Evolutionary conservation across 1,284 basidiomycete species (phyloP).

Genomic region (Ceratobasidium sp.): DNA sequence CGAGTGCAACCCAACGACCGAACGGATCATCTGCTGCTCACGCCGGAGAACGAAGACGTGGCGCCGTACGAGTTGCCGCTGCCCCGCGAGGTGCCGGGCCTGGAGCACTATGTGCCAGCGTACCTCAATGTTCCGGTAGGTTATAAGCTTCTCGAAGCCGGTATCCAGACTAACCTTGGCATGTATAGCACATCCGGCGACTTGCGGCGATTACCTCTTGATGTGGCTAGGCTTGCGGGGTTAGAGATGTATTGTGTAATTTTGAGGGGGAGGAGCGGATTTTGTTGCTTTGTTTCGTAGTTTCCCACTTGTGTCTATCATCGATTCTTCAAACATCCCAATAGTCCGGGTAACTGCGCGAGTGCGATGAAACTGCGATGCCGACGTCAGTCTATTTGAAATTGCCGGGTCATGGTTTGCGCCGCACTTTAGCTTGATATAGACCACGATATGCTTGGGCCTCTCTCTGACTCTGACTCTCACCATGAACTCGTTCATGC

Average conservation of each 20-base stretch:
- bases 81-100: conserved; percentile 86
- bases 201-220: conserved; percentile 34
- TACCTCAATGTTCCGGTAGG: conserved; percentile 79
- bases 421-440: conserved; percentile 13
- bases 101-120: conserved; percentile 90
- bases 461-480: not conserved
- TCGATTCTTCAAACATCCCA: conserved; percentile 25
- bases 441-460: not conserved
- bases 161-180: conserved; percentile 7
- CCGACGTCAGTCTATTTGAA: conserved; percentile 17
- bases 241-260: conserved; percentile 35
- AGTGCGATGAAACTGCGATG: conserved; percentile 2
- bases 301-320: conserved; percentile 43
- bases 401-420: not conserved
- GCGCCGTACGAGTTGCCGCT: conserved; percentile 91
- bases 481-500: conserved; percentile 29
- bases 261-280: conserved; percentile 37
- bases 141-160: not conserved
- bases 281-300: conserved; percentile 42
- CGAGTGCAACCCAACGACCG: conserved; percentile 94
- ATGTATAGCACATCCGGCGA: conserved; percentile 38
- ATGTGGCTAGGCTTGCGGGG: conserved; percentile 9
- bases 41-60: conserved; percentile 95
- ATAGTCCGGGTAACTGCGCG: conserved; percentile 6
- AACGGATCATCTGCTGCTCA: conserved; percentile 93